These are phyloP conservation scores for Graphium sp. DNA, from an alignment of 2,329 filamentous ascomycete species.

Conservation along the genomic window DNA sequence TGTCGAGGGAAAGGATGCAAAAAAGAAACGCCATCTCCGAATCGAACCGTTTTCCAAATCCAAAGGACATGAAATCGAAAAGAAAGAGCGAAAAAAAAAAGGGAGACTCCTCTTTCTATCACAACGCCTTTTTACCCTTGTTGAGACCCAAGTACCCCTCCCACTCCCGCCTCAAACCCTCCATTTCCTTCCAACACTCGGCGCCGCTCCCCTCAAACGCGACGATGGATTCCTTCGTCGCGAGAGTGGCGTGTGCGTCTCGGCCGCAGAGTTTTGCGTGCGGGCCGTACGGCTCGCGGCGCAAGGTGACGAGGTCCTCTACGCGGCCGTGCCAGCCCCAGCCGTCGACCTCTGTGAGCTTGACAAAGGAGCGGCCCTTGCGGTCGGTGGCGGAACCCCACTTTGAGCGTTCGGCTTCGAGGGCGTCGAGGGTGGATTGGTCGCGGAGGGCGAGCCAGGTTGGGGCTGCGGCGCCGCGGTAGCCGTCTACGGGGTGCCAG, in stretches of 20 bases:
- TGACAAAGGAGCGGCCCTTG: slow-evolving; percentile 40
- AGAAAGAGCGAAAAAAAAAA: no score
- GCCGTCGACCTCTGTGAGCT: slow-evolving; percentile 68
- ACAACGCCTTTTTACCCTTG: no score
- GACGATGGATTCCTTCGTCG: slow-evolving; percentile 41
- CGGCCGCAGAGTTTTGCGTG: no score
- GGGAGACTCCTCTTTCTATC: no score
- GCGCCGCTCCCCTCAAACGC: slow-evolving; percentile 47
- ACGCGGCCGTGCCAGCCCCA: slow-evolving; percentile 59
- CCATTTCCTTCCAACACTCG: slow-evolving; percentile 53
- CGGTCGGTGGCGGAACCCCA: slow-evolving; percentile 66
- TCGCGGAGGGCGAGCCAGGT: slow-evolving; percentile 63
- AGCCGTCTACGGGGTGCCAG: slow-evolving; percentile 70
- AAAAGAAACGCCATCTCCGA: no score
- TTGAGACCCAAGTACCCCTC: slow-evolving; percentile 22
- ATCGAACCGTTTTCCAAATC: no score
- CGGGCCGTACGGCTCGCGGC: slow-evolving; percentile 22
- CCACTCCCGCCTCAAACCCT: slow-evolving; percentile 52
- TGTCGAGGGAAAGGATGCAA: no score
- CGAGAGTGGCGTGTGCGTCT: slow-evolving; percentile 33
- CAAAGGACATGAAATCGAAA: no score
- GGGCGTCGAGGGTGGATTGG: slow-evolving; percentile 41
- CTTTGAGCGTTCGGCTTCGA: slow-evolving; percentile 43
- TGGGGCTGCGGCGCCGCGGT: slow-evolving; percentile 59
- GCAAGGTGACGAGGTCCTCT: no score